Evolutionary conservation across 768 basidiomycete species (phyloP), one percentile per base, ranked within the genome.

Genomic region (Suillus luteus): DNA sequence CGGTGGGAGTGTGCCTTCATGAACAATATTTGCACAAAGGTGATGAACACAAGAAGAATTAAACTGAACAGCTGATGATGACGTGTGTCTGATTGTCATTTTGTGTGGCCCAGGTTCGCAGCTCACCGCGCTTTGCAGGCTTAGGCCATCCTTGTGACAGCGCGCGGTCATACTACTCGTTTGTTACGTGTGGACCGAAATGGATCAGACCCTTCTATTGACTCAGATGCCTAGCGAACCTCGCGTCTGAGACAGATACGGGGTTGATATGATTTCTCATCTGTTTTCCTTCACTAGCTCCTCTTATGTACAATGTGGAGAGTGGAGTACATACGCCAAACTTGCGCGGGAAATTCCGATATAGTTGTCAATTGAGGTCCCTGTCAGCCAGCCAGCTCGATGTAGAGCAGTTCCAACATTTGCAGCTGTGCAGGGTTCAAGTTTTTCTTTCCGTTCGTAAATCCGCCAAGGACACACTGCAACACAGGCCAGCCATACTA

Each of bases 161-260:
- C 44, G 64, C 70, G 70, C 44, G 71, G 55, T 68, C 55, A 44
- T 49, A 66, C 73, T 67, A 19, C 24, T 55, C n/a, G 61, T 46
- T 46, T 65, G 24, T 54, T 76, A 65, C 44, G 19, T 51, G 43
- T 33, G 74, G 83, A 89, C 88, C 90, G 69, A 91, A 33, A 90
- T 76, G 51, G 62, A 85, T 67, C 66, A 44, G 63, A 79, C 87
- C 91, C 83, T 89, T 82, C 67, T 78, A 86, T 90, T 95, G 94
- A 94, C 93, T 91, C 87, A 87, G 86, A 78, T 85, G 79, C 80
- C 78, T 76, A 64, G 72, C 91, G 84, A 78, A 71, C 67, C 78
- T 86, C 78, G 79, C 80, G 78, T 81, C 81, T 90, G 88, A 86
- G 93, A 96, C 93, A 96, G 94, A 95, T 96, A 94, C 93, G 93